Evolutionary conservation across 495 filamentous ascomycete species (phyloP), one percentile per base, ranked within the genome.

Genomic region (Hyphodiscus hymeniophilus): DNA sequence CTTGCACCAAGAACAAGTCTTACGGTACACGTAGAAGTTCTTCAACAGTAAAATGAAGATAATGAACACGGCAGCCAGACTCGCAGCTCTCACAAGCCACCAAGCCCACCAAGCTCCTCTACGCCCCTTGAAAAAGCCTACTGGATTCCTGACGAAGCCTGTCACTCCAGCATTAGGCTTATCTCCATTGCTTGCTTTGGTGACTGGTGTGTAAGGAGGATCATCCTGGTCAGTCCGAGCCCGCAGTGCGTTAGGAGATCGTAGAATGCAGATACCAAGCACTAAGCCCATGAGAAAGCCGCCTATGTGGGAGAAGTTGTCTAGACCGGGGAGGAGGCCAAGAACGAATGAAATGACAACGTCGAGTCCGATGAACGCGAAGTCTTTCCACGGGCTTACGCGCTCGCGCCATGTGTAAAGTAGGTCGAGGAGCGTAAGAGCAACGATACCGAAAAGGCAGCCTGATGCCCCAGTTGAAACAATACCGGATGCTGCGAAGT

Each of bases 221-320:
- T 68, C 63, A 48, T 85, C 80, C 21, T 80, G 74, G 20, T 84
- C 82, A 28, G 91, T 92, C 22, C 83, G 80, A 26, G 81, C 73
- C 1, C 89, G 79, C 11, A 98, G 75, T 3, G 77, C 69, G 50
- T 85, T 84, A 0, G 92, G 92, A 6, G 92, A 95, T 54, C 85
- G 88, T 57, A 97, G 72, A 35, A 98, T 66, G 54, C 82, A 89
- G 28, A 97, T 69, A 4, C 92, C 92, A 20, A 96, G 75, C 4
- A 82, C 83, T 13, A 98, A 66, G 0, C 92, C 92, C 82, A 95
- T 92, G 42, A 94, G 66, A 60, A 98, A 96, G 7, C 92, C 92
- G 28, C 92, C 92, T 50, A 98, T 95, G 58, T 98, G 92, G 20
- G 85, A 82, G 67, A 98, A 98, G 65, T 98, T 98, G 69, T 98